phyloP scores from a whole-genome alignment of 225 moss, liverwort and hornwort genomes.

The Ulota crispa region DNA sequence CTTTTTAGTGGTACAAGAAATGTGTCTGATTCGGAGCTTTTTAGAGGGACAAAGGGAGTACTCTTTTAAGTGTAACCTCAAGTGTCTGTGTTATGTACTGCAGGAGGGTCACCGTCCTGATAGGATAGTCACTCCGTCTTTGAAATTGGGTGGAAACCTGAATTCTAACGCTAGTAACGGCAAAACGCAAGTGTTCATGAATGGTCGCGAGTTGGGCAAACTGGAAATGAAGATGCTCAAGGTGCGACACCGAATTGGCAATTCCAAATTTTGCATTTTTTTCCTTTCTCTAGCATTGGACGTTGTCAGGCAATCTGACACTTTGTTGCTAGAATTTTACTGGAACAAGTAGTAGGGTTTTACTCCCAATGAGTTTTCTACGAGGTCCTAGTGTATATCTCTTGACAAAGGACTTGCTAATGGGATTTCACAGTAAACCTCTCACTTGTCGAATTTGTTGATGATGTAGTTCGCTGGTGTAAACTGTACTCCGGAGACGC shows the following conservation, averaged over 20 bases:
- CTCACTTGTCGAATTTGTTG: slow-evolving; percentile 19
- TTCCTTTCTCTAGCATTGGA: background rate
- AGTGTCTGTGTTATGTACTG: background rate
- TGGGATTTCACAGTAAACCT: background rate
- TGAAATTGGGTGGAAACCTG: slow-evolving; percentile 78
- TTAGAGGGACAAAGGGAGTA: no score
- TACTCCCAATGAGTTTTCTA: background rate
- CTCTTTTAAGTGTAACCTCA: background rate
- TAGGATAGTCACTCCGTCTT: slow-evolving; percentile 70
- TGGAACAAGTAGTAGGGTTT: background rate
- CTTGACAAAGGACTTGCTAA: background rate
- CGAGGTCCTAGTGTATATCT: background rate
- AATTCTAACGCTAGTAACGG: slow-evolving; percentile 77
- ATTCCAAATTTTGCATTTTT: background rate
- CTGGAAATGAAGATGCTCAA: slow-evolving; percentile 95
- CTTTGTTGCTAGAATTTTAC: background rate
- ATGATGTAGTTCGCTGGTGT: slow-evolving; percentile 82
- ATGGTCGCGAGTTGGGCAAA: slow-evolving; percentile 88
- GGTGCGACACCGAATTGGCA: slow-evolving; percentile 36
- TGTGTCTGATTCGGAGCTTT: no score
- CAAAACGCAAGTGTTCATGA: slow-evolving; percentile 88
- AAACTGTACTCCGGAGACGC: slow-evolving; percentile 77
- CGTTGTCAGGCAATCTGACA: background rate
- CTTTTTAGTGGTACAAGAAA: no score
- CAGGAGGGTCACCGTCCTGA: slow-evolving; percentile 94